A percentile compares a stretch with the other conserved stretches of the same genome.
Conservation (phyloP, 2,329 filamentous ascomycete species). For the Emergomyces orientalis region DNA sequence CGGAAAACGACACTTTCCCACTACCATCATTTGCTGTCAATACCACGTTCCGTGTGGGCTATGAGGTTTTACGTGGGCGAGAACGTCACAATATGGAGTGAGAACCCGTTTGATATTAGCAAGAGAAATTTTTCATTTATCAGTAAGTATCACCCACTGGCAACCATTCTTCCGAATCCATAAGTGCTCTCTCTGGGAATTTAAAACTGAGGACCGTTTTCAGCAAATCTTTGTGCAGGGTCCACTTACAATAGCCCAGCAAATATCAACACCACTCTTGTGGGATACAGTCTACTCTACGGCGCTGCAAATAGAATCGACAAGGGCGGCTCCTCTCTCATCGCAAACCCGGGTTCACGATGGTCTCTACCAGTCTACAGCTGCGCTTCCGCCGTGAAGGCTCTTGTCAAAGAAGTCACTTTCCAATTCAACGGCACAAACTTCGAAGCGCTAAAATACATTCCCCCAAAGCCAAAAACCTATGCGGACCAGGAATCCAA, state of each 20-base stretch:
- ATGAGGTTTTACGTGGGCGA: neutral
- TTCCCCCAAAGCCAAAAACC: constrained; percentile 28
- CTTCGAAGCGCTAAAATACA: constrained; percentile 28
- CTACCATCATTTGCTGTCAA: constrained; percentile 2
- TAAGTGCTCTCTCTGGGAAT: neutral
- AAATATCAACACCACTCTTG: constrained; percentile 36
- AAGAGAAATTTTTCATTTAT: constrained; percentile 7
- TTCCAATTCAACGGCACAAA: constrained; percentile 37
- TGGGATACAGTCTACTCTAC: constrained; percentile 34
- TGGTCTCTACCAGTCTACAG: constrained; percentile 38
- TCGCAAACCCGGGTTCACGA: constrained; percentile 33
- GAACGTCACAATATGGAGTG: neutral
- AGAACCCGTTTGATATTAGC: constrained; percentile 7
- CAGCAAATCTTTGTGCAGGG: constrained; percentile 17
- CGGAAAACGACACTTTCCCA: constrained; percentile 2
- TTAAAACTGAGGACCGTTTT: neutral
- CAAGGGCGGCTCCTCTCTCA: constrained; percentile 22
- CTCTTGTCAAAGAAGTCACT: constrained; percentile 37
- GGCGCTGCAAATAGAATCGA: constrained; percentile 33
- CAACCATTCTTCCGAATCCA: neutral
- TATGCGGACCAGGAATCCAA: constrained; percentile 25
- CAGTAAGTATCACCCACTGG: neutral
- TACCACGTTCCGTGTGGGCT: constrained; percentile 9
- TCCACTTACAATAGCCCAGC: constrained; percentile 23
- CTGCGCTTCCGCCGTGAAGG: constrained; percentile 36